Base-by-base conservation (phyloP, 768 basidiomycete genomes). In the Mycena albidolilacea region DNA sequence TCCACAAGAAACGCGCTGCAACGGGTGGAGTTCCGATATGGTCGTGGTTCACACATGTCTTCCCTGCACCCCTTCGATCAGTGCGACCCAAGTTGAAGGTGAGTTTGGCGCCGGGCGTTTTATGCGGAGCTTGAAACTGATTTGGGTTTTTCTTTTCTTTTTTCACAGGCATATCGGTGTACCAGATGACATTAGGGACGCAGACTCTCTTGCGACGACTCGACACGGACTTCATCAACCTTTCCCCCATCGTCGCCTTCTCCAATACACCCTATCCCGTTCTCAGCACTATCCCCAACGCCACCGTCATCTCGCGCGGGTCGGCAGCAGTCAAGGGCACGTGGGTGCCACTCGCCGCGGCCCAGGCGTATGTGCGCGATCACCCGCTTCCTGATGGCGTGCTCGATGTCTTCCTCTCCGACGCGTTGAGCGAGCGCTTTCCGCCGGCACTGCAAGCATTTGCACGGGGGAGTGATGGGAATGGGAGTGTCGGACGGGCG, bases 161-260 rank as follows among this genome's bases (percentile, higher is more conserved):
- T 30, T 30, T 30, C 19, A 7, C 77, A 94, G 93, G 90, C 75
- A 91, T 94, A 67, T 88, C 92, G 48, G 92, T 94, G 62, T 94
- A 93, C 81, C 91, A 92, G 78, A 92, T 90, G 81, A 85, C 82
- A 64, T 85, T 94, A 11, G 90, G 88, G 50, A 80, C 86, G 9
- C 84, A 85, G 63, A 82, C 87, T 41, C 84, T 94, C 59, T 81
- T 94, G 74, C 90, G 93, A 76, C 90, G 93, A 74, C 90, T 94
- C 67, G 93, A 94, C 82, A 92, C 92, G 43, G 92, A 93, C 77
- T 94, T 92, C 75, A 92, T 94, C 77, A 92, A 94, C 79, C 85
- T 94, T 58, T 87, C 91, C 54, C 86, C 89, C 23, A 88, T 93
- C 60, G 80, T 87, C 5, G 82, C 84, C 38, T 84, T 85, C 79